Base-by-base conservation (phyloP, 1,284 basidiomycete species). In the Puccinia coronata region DNA sequence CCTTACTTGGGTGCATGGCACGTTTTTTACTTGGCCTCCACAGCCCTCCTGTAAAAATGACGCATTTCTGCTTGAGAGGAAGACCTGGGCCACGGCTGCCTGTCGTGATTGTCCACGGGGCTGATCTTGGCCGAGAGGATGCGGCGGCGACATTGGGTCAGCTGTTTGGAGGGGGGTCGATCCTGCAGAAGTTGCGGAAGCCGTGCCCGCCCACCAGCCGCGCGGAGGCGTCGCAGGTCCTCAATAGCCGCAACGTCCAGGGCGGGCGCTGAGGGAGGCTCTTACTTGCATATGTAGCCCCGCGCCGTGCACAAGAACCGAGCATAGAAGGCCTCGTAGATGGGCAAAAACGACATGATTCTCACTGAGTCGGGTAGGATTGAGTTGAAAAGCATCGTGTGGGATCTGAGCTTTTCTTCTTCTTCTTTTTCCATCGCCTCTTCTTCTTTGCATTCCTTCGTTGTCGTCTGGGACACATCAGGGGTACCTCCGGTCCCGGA, bases 251-350 rank as follows among this genome's bases (percentile, higher is more conserved):
- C 84, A 43, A 96, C 86, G 86, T 95, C 90, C 78, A 97, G 90
- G 18, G 88, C 87, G 69, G 75, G 59, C 80, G 82, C 5, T 82
- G 83, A 18, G 85, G 85, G 31, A 2, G 76, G 41, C 34, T 74
- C 75, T 20, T 74, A 99, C 86, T 98, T 96, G 87, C 98, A 99
- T 86, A 98, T 98, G 91, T 99, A 99, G 86, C 99, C 96, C 49
- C 96, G 89, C 84, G 90, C 91, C 80, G 88, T 88, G 87, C 96
- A 98, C 31, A 92, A 92, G 87, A 94, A 96, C 1, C 96, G 91
- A 1, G 96, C 91, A 53, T 95, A 95, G 86, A 99, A 99, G 49
- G 87, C 86, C 8, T 89, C 85, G 0, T 90, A 86, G n/a, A 98
- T 92, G 14, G 96, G 94, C 4, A 95, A 95, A 96, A 96, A 99